Evolutionary conservation across 495 filamentous ascomycete genomes (phyloP).

Genomic region (Aspergillus olivimuriae): DNA sequence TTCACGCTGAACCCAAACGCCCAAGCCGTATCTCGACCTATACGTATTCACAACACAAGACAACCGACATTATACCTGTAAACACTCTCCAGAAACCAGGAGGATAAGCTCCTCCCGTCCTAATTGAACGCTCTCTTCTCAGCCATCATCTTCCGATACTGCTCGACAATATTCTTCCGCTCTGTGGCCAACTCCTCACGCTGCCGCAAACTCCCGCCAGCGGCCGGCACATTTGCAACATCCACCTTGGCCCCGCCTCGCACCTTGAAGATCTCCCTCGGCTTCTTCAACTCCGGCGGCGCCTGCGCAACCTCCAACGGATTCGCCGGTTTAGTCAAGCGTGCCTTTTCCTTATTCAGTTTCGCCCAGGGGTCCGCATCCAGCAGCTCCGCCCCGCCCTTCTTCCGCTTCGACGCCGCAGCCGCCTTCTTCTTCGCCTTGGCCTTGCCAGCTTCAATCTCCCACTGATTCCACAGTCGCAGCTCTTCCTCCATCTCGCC

Average conservation of each 20-base stretch:
- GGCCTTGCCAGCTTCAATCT: slow-evolving; percentile 39
- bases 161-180: slow-evolving; percentile 70
- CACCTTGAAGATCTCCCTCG: slow-evolving; percentile 65
- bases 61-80: too few relatives aligned
- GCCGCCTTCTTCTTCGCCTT: slow-evolving; percentile 53
- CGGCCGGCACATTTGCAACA: slow-evolving; percentile 66
- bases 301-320: slow-evolving; percentile 77
- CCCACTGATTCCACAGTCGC: slow-evolving; percentile 44
- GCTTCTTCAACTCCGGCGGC: slow-evolving; percentile 67
- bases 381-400: slow-evolving; percentile 25
- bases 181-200: slow-evolving; percentile 75
- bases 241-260: slow-evolving; percentile 61
- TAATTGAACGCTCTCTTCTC: too few relatives aligned
- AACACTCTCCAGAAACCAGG: too few relatives aligned
- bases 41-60: too few relatives aligned
- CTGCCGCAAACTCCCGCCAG: slow-evolving; percentile 70
- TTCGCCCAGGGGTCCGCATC: slow-evolving; percentile 79
- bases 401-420: neutral
- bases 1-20: too few relatives aligned
- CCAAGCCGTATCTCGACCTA: too few relatives aligned
- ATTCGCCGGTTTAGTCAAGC: slow-evolving; percentile 42
- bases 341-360: slow-evolving; percentile 54
- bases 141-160: slow-evolving; percentile 75
- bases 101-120: too few relatives aligned
- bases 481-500: slow-evolving; percentile 44